These are phyloP conservation scores for Lycium ferocissimum DNA, from an alignment of 257 asterid genomes.

Conservation along the genomic window DNA sequence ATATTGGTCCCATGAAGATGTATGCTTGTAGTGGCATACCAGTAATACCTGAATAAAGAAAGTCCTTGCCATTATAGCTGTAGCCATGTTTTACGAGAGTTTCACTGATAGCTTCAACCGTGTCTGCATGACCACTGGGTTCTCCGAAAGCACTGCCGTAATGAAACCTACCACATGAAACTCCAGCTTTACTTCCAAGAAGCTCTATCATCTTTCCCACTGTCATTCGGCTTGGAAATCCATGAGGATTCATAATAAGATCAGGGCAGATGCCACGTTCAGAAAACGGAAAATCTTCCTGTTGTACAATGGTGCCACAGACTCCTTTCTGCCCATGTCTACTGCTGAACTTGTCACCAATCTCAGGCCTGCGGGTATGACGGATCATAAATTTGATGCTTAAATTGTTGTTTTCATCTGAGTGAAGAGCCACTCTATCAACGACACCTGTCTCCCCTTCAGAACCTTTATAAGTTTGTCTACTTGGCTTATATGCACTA, in stretches of 20 bases:
- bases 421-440: slow-evolving; percentile 81
- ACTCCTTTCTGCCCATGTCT: slow-evolving; percentile 99
- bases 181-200: slow-evolving; percentile 98
- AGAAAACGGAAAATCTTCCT: slow-evolving; percentile 95
- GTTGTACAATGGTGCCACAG: slow-evolving; percentile 92
- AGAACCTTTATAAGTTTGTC: slow-evolving; percentile 68
- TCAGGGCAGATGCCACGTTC: slow-evolving; percentile 99
- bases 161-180: slow-evolving; percentile 94
- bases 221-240: slow-evolving; percentile 99
- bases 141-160: slow-evolving; percentile 99
- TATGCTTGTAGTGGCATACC: slow-evolving; percentile 92
- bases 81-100: slow-evolving; percentile 93
- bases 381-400: slow-evolving; percentile 85
- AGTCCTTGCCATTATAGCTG: slow-evolving; percentile 93
- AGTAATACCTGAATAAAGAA: slow-evolving; percentile 76
- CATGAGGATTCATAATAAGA: slow-evolving; percentile 98
- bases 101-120: slow-evolving; percentile 90
- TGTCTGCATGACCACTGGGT: slow-evolving; percentile 97
- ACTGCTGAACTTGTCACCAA: slow-evolving; percentile 98
- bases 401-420: slow-evolving; percentile 68
- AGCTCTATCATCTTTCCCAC: slow-evolving; percentile 99
- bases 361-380: slow-evolving; percentile 99
- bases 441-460: slow-evolving; percentile 83
- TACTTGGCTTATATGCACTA: slow-evolving; percentile 62
- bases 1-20: slow-evolving; percentile 96